phyloP scores from a whole-genome alignment of 2,329 filamentous ascomycete species.

The Verticillium tricorpus region DNA sequence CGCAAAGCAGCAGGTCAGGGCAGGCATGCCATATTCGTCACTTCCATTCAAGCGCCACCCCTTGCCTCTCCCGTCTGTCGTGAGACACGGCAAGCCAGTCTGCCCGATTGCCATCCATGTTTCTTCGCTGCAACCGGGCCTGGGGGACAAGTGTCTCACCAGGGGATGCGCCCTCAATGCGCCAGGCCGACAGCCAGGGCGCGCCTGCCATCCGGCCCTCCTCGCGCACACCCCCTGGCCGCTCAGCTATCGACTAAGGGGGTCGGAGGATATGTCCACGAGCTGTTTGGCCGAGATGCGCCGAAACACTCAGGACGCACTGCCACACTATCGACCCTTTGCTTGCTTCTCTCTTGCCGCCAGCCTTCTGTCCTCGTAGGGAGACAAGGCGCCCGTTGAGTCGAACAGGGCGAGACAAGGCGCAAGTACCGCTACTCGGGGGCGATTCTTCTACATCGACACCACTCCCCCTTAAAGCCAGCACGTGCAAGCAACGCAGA shows the following conservation, averaged over 20 bases:
- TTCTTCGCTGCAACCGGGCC: neutral
- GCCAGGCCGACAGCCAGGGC: neutral
- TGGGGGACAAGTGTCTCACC: neutral
- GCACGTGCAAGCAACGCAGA: neutral
- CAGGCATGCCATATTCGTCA: neutral
- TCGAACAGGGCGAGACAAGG: neutral
- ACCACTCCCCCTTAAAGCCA: neutral
- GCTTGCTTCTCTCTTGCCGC: neutral
- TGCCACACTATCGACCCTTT: neutral
- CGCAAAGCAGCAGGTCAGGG: neutral
- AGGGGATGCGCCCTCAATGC: neutral
- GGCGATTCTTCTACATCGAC: neutral
- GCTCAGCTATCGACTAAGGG: neutral
- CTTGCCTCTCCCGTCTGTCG: neutral
- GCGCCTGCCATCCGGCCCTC: neutral
- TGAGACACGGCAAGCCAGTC: conserved; percentile 2
- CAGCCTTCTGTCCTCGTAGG: neutral
- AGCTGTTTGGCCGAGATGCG: conserved; percentile 2
- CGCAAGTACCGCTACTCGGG: neutral
- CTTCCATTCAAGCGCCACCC: neutral
- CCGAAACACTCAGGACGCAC: neutral
- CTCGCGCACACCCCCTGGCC: neutral
- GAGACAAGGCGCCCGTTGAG: neutral
- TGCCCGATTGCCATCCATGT: neutral
- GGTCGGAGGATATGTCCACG: neutral